A percentile compares a stretch with the other conserved stretches of the same genome.
Evolutionary conservation across 805 yeast species (phyloP).

Genomic region (Lipomyces kockii): DNA sequence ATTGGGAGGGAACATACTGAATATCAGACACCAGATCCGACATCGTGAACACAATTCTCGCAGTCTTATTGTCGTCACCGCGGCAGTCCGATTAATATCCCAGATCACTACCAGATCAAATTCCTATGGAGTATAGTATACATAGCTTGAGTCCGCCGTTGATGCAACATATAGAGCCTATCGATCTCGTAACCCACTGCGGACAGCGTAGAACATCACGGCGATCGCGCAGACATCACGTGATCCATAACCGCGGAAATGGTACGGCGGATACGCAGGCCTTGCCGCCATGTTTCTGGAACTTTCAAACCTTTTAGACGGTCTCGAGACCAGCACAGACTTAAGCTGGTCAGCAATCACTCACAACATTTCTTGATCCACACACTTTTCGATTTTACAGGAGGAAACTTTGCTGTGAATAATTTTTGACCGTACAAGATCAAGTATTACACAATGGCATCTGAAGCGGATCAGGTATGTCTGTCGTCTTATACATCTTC

Average conservation of each 20-base stretch:
- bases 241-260: neutral
- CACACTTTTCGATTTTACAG: neutral
- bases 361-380: neutral
- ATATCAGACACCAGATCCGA: neutral
- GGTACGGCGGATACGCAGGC: neutral
- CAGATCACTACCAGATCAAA: neutral
- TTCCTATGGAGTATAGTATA: neutral
- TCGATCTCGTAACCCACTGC: too few relatives aligned
- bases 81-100: neutral
- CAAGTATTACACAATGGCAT: slow-evolving; percentile 4
- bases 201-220: too few relatives aligned
- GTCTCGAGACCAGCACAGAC: neutral
- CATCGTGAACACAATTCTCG: neutral
- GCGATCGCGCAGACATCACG: neutral
- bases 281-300: slow-evolving; percentile 1
- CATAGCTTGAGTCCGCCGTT: neutral
- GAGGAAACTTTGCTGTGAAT: neutral
- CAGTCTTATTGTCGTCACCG: neutral
- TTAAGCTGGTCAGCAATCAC: too few relatives aligned
- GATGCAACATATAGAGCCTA: neutral
- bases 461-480: slow-evolving; percentile 32
- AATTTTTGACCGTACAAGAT: neutral
- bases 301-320: slow-evolving; percentile 10
- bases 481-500: neutral
- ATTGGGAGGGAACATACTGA: neutral